Evolutionary conservation across 2,329 filamentous ascomycete species (phyloP), one percentile per base, ranked within the genome.

Genomic region (Aureobasidium sp.): DNA sequence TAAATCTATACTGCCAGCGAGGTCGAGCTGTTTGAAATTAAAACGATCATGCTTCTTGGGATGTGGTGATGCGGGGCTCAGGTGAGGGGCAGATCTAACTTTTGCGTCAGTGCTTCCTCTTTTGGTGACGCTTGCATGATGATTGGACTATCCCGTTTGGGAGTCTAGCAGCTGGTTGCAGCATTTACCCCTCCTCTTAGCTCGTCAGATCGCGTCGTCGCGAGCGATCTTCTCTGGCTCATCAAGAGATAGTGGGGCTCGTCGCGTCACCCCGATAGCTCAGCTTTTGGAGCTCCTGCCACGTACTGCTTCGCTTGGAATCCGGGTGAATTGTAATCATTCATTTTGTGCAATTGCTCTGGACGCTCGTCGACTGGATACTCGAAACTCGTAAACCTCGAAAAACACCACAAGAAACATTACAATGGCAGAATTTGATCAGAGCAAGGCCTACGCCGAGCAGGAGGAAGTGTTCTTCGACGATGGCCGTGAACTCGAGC

Each of bases 401-500:
- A 10, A 59, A 34, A 13, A n/a, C 15, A 48, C 36, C 47, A 23
- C n/a, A 61, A 51, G n/a, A 44, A 29, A 42, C 29, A 26, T 42
- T 59, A 61, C 23, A 58, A 67, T 67, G 66, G 66, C 68, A 13
- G 63, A 67, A 56, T 76, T 76, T 62, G 72, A 76, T 66, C 68
- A 77, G 63, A 73, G 66, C 58, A 80, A 81, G 66, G 78, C 78
- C 15, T 81, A 81, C 66, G 74, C 75, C 64, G 69, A 73, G 61
- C 76, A 81, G 68, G 77, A 78, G 68, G 73, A 76, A n/a, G 74
- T 76, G 60, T 78, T 79, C 65, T 73, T 74, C 68, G 84, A 90
- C 67, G 88, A 91, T 71, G 88, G 88, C 20, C 83, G 88, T 26
- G 89, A 93, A 70, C 83, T 87, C 63, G 85, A 89, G 68, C 80